Evolutionary conservation across 805 yeast genomes (phyloP).

Genomic region (Tetrapisispora iriomotensis): DNA sequence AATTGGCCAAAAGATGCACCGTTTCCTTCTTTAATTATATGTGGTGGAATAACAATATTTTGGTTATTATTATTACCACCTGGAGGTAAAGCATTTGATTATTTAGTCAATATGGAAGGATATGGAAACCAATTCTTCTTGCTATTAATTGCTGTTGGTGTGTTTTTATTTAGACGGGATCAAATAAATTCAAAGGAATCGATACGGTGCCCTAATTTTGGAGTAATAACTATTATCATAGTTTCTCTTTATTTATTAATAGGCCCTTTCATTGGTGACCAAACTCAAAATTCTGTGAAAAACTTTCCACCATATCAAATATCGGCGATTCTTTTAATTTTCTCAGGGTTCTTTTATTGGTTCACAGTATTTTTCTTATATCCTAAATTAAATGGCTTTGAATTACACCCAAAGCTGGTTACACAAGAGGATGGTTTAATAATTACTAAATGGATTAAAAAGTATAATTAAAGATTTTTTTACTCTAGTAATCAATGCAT

Average conservation of each 20-base stretch:
- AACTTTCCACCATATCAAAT: conserved; percentile 32
- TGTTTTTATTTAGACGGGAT: conserved; percentile 43
- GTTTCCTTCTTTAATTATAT: conserved; percentile 35
- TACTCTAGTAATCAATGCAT: too few relatives aligned
- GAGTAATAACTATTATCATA: conserved; percentile 37
- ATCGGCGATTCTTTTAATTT: conserved; percentile 35
- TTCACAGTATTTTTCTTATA: conserved; percentile 36
- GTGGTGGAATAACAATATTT: conserved; percentile 25
- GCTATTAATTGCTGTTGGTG: conserved; percentile 45
- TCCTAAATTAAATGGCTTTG: conserved; percentile 40
- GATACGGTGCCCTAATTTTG: conserved; percentile 40
- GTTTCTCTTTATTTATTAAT: conserved; percentile 40
- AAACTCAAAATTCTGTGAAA: conserved; percentile 15
- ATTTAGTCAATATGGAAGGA: conserved; percentile 38
- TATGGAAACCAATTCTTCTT: conserved; percentile 40
- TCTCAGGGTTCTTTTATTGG: conserved; percentile 47
- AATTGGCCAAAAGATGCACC: conserved; percentile 52
- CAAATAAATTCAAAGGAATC: conserved; percentile 42
- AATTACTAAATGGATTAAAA: conserved; percentile 46
- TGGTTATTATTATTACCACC: conserved; percentile 31
- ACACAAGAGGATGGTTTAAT: conserved; percentile 48
- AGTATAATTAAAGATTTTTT: neutral
- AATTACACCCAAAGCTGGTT: conserved; percentile 33
- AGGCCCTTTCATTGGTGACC: conserved; percentile 34
- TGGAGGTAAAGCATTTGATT: conserved; percentile 31